A percentile compares a stretch with the other conserved stretches of the same genome.
phyloP scores from a whole-genome alignment of 257 asterid genomes.

The Solanum corneliomulleri region DNA sequence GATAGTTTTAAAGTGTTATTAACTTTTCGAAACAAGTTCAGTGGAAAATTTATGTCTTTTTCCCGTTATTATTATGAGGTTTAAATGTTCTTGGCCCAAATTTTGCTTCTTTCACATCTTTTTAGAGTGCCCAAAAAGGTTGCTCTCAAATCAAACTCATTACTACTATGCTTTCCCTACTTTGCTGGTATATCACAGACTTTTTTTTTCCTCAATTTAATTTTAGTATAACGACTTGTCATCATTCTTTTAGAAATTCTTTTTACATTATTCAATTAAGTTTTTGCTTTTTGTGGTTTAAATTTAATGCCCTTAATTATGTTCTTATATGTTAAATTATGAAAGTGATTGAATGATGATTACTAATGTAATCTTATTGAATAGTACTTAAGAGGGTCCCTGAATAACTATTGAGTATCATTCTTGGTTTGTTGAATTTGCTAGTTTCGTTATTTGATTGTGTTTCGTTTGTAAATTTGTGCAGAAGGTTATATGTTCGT shows the following conservation, averaged over 20 bases:
- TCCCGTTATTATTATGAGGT: constrained; percentile 9
- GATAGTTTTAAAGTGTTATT: no score
- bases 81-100: constrained; percentile 40
- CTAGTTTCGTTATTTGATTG: not conserved
- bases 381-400: not conserved
- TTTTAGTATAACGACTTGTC: constrained; percentile 35
- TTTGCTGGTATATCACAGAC: constrained; percentile 29
- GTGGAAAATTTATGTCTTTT: no score
- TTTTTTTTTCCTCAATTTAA: constrained; percentile 26
- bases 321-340: not conserved
- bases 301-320: not conserved
- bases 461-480: not conserved
- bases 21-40: accelerated
- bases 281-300: not conserved
- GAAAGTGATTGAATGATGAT: not conserved
- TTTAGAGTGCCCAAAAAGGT: constrained; percentile 17
- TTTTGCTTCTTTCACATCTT: constrained; percentile 39
- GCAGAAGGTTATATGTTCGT: constrained; percentile 50
- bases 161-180: constrained; percentile 59
- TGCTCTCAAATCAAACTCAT: constrained; percentile 10
- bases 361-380: not conserved
- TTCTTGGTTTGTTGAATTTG: not conserved
- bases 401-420: not conserved
- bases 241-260: constrained; percentile 13
- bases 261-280: not conserved